Conservation (phyloP, 495 filamentous ascomycete species). For the Pseudoneurospora amorphoporcata region DNA sequence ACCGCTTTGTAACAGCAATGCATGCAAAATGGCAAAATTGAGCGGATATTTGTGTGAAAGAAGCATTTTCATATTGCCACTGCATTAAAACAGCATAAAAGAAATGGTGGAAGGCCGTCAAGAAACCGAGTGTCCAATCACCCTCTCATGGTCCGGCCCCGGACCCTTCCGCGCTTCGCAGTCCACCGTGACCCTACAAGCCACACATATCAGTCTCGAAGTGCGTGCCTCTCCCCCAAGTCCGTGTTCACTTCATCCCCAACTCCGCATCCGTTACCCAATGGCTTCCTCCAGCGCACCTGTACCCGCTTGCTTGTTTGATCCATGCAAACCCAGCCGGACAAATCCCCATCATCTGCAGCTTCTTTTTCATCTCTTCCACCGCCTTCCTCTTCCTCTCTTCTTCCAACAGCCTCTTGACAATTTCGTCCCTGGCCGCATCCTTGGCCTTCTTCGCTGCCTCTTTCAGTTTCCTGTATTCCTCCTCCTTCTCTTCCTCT, state of each 20-base stretch:
- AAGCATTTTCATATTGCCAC: too few relatives aligned
- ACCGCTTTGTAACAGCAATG: rapidly evolving
- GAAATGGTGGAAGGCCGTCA: background rate
- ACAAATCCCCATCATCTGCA: conserved; percentile 42
- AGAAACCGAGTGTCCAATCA: background rate
- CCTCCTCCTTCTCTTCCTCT: conserved; percentile 20
- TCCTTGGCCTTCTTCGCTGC: conserved; percentile 12
- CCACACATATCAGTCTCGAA: too few relatives aligned
- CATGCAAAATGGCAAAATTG: rapidly evolving
- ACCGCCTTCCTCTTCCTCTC: conserved; percentile 29
- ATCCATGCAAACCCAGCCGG: conserved; percentile 45
- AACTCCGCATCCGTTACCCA: conserved; percentile 21
- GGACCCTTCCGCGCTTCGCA: background rate
- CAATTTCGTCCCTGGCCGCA: conserved; percentile 17
- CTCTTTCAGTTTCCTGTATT: conserved; percentile 16
- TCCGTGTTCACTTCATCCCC: background rate
- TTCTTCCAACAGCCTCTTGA: conserved; percentile 18
- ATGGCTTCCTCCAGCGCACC: conserved; percentile 44
- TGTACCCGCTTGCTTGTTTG: conserved; percentile 38
- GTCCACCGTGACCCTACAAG: too few relatives aligned
- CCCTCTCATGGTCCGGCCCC: background rate
- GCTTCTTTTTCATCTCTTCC: conserved; percentile 27
- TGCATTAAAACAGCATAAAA: background rate
- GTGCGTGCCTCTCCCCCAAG: too few relatives aligned
- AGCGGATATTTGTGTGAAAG: background rate